phyloP scores from a whole-genome alignment of 257 asterid genomes.

The Lycium ferocissimum region DNA sequence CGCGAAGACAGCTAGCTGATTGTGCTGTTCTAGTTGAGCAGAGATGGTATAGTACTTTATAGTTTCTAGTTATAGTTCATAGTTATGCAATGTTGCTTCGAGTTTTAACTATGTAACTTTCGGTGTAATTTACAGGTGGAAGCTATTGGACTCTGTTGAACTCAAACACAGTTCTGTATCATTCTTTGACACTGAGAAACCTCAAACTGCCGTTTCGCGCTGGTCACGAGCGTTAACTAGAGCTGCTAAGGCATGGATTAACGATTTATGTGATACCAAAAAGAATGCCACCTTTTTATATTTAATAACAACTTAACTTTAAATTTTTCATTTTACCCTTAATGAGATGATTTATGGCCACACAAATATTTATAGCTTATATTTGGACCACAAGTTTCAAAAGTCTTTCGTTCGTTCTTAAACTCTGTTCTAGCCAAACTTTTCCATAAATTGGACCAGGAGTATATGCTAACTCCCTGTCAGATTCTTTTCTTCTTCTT shows the following conservation, averaged over 20 bases:
- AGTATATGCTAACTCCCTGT: background rate
- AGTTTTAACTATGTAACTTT: constrained; percentile 14
- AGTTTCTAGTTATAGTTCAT: background rate
- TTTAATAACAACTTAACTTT: too few species aligned
- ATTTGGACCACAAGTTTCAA: too few species aligned
- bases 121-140: constrained; percentile 67
- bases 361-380: too few species aligned
- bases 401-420: too few species aligned
- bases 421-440: too few species aligned
- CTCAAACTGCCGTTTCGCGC: constrained; percentile 73
- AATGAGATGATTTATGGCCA: too few species aligned
- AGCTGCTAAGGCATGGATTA: constrained; percentile 68
- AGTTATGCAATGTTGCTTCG: too few species aligned
- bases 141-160: constrained; percentile 80
- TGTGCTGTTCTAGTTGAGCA: constrained; percentile 90
- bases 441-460: too few species aligned
- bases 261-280: background rate
- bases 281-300: too few species aligned
- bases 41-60: constrained; percentile 57
- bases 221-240: constrained; percentile 82
- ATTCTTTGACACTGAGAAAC: constrained; percentile 74
- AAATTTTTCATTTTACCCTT: too few species aligned
- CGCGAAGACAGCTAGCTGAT: constrained; percentile 81
- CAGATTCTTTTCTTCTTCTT: background rate
- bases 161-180: constrained; percentile 72